phyloP scores from a whole-genome alignment of 2,329 filamentous ascomycete genomes.

The Lecanicillium sp. region DNA sequence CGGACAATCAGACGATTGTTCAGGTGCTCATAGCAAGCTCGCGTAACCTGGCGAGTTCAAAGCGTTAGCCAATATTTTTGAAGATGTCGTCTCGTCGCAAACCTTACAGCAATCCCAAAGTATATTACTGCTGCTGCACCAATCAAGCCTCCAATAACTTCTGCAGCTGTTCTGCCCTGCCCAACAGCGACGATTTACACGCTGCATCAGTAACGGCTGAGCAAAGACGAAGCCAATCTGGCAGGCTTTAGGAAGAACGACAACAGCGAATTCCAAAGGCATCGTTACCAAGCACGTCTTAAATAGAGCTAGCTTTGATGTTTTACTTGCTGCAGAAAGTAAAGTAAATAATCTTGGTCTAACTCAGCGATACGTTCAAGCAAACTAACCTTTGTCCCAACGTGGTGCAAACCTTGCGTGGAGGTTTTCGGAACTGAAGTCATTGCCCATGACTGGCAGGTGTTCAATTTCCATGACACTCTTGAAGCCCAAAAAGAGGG shows the following conservation, averaged over 20 bases:
- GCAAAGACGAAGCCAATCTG: background rate
- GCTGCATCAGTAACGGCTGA: conserved; percentile 1
- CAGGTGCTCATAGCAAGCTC: background rate
- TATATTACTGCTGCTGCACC: conserved; percentile 1
- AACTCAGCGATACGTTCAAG: no score
- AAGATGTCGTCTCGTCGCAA: background rate
- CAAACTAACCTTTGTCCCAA: background rate
- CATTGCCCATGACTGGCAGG: background rate
- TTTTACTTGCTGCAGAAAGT: background rate
- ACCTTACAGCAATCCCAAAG: background rate
- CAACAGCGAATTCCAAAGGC: background rate
- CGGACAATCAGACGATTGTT: background rate
- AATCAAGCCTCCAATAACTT: background rate
- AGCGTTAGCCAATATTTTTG: background rate
- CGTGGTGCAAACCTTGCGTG: background rate
- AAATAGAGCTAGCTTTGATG: background rate
- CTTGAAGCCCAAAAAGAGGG: background rate
- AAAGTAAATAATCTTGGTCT: no score
- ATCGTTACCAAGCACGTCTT: background rate
- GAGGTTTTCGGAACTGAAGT: background rate
- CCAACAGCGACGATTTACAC: background rate
- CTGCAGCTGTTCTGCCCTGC: background rate
- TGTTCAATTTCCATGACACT: background rate
- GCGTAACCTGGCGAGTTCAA: background rate
- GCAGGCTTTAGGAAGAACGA: background rate